Conservation (phyloP, 2,329 filamentous ascomycete species). For the Trichocomaceae sp. region DNA sequence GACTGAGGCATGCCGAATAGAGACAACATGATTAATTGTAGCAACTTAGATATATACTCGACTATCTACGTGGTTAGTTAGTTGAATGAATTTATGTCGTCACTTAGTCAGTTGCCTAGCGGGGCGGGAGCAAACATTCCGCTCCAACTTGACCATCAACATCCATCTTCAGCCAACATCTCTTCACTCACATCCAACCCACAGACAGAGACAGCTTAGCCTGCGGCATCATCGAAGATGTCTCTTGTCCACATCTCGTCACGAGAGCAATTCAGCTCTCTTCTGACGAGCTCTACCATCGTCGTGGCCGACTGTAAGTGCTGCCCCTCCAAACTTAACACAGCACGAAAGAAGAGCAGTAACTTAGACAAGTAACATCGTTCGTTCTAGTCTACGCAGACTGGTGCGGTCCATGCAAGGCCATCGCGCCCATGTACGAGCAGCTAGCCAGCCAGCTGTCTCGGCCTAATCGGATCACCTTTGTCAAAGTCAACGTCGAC, state of each 20-base stretch:
- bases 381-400: constrained; percentile 69
- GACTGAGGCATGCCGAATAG: no score
- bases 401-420: constrained; percentile 78
- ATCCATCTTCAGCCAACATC: background rate
- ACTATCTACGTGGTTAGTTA: no score
- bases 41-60: no score
- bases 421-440: constrained; percentile 77
- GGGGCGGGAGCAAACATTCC: background rate
- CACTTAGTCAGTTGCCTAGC: constrained; percentile 5
- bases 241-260: constrained; percentile 55
- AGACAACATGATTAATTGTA: no score
- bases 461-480: constrained; percentile 65
- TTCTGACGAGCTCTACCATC: constrained; percentile 66
- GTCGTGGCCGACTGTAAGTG: constrained; percentile 84
- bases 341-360: no score
- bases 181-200: background rate
- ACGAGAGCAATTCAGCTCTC: constrained; percentile 56
- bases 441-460: constrained; percentile 65
- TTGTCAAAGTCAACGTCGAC: constrained; percentile 82
- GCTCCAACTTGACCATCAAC: background rate
- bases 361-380: no score
- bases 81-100: constrained; percentile 5
- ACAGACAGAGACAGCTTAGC: background rate
- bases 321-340: background rate
- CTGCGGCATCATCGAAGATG: constrained; percentile 20